A percentile compares a stretch with the other conserved stretches of the same genome.
These are phyloP conservation scores for Polygonum maritimum DNA, from an alignment of 148 eudicot genomes.

Conservation along the genomic window DNA sequence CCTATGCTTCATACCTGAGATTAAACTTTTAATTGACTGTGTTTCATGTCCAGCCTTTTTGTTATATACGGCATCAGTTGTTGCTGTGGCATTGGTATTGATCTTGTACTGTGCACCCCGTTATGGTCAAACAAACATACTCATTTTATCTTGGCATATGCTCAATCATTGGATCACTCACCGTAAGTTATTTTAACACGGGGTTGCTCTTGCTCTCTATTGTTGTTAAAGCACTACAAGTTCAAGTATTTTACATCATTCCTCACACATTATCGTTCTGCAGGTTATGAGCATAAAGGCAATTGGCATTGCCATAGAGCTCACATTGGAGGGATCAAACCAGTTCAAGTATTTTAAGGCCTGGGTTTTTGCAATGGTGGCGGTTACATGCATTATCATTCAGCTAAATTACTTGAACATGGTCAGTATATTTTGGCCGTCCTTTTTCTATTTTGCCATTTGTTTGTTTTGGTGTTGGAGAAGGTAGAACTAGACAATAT, in stretches of 20 bases:
- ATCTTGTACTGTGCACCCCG: constrained; percentile 84
- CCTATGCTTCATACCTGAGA: background rate
- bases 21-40: constrained; percentile 8
- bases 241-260: background rate
- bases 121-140: constrained; percentile 78
- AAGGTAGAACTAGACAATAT: background rate
- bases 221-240: background rate
- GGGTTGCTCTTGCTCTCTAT: background rate
- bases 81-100: constrained; percentile 68
- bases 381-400: constrained; percentile 61
- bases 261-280: constrained; percentile 14
- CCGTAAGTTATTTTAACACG: constrained; percentile 39
- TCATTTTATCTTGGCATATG: constrained; percentile 73
- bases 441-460: background rate
- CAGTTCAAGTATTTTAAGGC: constrained; percentile 62
- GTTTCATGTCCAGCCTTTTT: constrained; percentile 55
- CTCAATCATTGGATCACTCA: constrained; percentile 77
- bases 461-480: background rate
- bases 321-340: constrained; percentile 78
- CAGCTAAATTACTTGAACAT: constrained; percentile 88
- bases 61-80: constrained; percentile 61
- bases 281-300: constrained; percentile 98
- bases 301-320: constrained; percentile 85
- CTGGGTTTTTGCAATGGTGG: constrained; percentile 88
- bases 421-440: constrained; percentile 31